Evolutionary conservation across 176 grass and related monocot genomes (phyloP).

Genomic region (Rhynchospora breviuscula): DNA sequence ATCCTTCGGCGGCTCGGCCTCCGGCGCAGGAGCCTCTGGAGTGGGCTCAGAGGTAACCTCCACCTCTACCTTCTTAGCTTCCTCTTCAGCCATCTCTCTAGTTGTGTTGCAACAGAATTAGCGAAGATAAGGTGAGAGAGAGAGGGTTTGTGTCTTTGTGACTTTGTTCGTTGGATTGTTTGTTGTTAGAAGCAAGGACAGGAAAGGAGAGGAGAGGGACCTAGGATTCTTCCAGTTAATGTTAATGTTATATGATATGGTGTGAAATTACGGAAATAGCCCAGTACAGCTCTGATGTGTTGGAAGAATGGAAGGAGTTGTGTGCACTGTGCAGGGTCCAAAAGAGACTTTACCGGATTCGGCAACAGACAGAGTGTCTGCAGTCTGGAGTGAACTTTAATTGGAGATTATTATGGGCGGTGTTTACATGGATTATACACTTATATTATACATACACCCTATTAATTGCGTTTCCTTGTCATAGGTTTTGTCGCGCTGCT

Average conservation of each 20-base stretch:
- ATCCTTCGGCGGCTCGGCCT: slow-evolving; percentile 53
- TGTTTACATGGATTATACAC: not conserved
- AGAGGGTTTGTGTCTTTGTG: not conserved
- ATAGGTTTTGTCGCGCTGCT: not conserved
- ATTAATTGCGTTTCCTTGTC: slow-evolving; percentile 15
- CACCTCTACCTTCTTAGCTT: slow-evolving; percentile 77
- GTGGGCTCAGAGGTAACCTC: slow-evolving; percentile 46
- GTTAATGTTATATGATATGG: not conserved
- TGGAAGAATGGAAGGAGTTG: not conserved
- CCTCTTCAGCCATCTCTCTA: slow-evolving; percentile 49
- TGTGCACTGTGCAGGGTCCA: not conserved
- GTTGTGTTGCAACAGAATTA: not conserved
- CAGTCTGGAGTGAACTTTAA: not conserved
- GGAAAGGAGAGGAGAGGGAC: not conserved
- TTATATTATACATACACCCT: not conserved
- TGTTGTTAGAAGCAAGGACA: not conserved
- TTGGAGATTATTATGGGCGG: not conserved
- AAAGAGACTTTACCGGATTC: not conserved
- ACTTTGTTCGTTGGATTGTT: not conserved
- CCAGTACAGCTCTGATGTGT: not conserved
- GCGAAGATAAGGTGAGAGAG: not conserved
- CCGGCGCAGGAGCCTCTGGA: slow-evolving; percentile 1
- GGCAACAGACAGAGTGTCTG: not conserved
- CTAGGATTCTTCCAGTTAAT: slow-evolving; percentile 4
- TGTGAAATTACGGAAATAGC: slow-evolving; percentile 16